Conservation (phyloP, 352 stramenopile genomes). For the Globisporangium abappressorium region DNA sequence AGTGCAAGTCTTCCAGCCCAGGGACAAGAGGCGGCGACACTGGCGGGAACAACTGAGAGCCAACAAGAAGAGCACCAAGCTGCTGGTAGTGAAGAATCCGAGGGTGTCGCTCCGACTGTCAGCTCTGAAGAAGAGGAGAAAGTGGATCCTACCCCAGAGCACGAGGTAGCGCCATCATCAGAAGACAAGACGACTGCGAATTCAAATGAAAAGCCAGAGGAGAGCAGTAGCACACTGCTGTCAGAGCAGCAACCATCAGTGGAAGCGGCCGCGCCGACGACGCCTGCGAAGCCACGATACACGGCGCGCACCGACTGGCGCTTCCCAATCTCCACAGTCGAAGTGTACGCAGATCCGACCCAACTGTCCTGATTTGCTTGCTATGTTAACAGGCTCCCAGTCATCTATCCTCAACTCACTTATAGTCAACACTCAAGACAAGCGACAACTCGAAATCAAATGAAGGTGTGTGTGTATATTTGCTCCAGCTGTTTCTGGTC, state of each 20-base stretch:
- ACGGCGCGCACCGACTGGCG: constrained; percentile 51
- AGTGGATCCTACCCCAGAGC: background rate
- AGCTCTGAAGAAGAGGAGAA: background rate
- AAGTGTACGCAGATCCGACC: constrained; percentile 49
- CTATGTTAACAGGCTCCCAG: background rate
- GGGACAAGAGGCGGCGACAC: background rate
- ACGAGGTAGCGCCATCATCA: background rate
- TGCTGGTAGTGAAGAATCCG: background rate
- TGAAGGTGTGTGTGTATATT: background rate
- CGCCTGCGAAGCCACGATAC: constrained; percentile 37
- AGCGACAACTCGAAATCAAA: background rate
- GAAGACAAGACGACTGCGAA: background rate
- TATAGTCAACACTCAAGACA: background rate
- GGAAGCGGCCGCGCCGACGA: background rate
- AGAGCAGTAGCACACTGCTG: constrained; percentile 11
- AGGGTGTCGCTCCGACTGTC: background rate
- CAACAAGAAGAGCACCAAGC: background rate
- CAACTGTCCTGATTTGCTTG: constrained; percentile 15
- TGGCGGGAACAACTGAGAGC: background rate
- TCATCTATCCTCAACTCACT: background rate
- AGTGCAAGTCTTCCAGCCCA: background rate
- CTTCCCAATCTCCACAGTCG: constrained; percentile 80
- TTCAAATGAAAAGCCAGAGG: background rate
- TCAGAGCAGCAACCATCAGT: constrained; percentile 4
- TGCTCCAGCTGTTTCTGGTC: background rate